Percentiles rank a stretch among this genome's conserved stretches.
Evolutionary conservation across 495 filamentous ascomycete genomes (phyloP).

Genomic region (Aspergillus asperescens): DNA sequence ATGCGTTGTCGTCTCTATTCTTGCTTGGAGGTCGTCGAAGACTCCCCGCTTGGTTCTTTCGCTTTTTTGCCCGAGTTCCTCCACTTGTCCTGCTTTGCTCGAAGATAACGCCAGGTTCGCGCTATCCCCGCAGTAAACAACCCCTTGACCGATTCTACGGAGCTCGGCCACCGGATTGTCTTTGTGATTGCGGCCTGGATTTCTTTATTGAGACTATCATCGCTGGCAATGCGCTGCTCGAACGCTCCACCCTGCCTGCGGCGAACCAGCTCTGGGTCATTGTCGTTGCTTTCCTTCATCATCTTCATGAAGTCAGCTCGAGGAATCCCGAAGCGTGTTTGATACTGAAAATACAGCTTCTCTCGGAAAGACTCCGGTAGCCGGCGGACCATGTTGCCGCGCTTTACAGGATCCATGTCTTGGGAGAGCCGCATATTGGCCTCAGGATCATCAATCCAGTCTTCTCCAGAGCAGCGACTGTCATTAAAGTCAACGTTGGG

Average conservation of each 20-base stretch:
- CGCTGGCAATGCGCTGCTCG: conserved; percentile 75
- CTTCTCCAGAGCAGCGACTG: conserved; percentile 49
- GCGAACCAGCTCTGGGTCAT: conserved; percentile 62
- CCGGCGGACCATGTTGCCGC: conserved; percentile 93
- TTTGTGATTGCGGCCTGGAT: conserved; percentile 70
- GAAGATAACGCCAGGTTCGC: conserved; percentile 66
- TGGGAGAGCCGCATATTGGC: conserved; percentile 61
- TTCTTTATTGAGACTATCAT: conserved; percentile 58
- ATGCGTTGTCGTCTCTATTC: conserved; percentile 15
- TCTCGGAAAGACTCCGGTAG: conserved; percentile 82
- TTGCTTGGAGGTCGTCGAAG: conserved; percentile 19
- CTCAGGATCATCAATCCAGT: conserved; percentile 63
- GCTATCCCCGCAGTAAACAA: conserved; percentile 66
- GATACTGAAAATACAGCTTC: conserved; percentile 89
- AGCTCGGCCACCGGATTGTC: conserved; percentile 88
- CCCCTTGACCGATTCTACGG: conserved; percentile 77
- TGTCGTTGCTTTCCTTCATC: conserved; percentile 62
- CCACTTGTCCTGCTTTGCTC: conserved; percentile 76
- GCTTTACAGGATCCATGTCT: conserved; percentile 84
- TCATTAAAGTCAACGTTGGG: conserved; percentile 84
- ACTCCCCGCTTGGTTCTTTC: conserved; percentile 13
- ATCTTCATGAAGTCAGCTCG: conserved; percentile 78
- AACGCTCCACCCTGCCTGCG: conserved; percentile 75
- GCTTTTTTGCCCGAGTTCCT: conserved; percentile 29
- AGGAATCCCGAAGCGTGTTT: conserved; percentile 82